A percentile compares a stretch with the other conserved stretches of the same genome.
These are phyloP conservation scores for Nectriaceae sp. DNA, from an alignment of 2,329 filamentous ascomycete species.

Conservation along the genomic window DNA sequence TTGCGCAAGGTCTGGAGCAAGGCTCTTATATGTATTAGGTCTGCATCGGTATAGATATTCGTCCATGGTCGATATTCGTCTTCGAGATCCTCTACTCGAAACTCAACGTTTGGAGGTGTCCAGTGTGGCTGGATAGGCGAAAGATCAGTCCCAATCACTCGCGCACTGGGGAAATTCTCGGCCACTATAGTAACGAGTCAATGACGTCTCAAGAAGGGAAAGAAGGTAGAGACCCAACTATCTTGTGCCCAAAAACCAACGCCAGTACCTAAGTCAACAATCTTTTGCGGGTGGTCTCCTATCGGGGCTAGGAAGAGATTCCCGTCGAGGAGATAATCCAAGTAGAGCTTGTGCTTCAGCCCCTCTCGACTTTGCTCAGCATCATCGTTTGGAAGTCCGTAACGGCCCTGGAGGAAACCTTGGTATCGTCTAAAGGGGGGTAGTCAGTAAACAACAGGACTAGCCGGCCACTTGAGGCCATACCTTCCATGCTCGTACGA, in stretches of 20 bases:
- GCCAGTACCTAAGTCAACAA: slow-evolving; percentile 53
- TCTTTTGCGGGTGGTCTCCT: slow-evolving; percentile 46
- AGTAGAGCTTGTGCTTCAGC: slow-evolving; percentile 48
- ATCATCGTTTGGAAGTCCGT: slow-evolving; percentile 56
- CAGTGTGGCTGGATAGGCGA: slow-evolving; percentile 46
- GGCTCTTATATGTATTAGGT: slow-evolving; percentile 56
- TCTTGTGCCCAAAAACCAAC: slow-evolving; percentile 59
- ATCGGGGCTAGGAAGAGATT: slow-evolving; percentile 47
- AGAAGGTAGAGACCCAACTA: slow-evolving; percentile 32
- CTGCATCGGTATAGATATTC: slow-evolving; percentile 41
- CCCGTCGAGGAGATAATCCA: slow-evolving; percentile 49
- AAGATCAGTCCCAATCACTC: slow-evolving; percentile 47
- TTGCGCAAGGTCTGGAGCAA: slow-evolving; percentile 53
- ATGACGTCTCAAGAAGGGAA: slow-evolving; percentile 4
- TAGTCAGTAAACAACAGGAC: slow-evolving; percentile 9
- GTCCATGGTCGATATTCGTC: slow-evolving; percentile 38
- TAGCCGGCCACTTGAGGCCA: background rate
- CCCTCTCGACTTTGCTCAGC: slow-evolving; percentile 51
- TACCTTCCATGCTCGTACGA: slow-evolving; percentile 41
- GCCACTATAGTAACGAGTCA: slow-evolving; percentile 38
- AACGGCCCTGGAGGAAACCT: slow-evolving; percentile 46
- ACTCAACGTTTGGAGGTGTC: slow-evolving; percentile 60
- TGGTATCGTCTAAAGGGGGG: slow-evolving; percentile 49
- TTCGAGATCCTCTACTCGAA: slow-evolving; percentile 42
- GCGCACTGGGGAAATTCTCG: slow-evolving; percentile 46